Evolutionary conservation across 805 yeast species (phyloP), one percentile per base, ranked within the genome.

Genomic region (Tetrapisispora namnaoensis): DNA sequence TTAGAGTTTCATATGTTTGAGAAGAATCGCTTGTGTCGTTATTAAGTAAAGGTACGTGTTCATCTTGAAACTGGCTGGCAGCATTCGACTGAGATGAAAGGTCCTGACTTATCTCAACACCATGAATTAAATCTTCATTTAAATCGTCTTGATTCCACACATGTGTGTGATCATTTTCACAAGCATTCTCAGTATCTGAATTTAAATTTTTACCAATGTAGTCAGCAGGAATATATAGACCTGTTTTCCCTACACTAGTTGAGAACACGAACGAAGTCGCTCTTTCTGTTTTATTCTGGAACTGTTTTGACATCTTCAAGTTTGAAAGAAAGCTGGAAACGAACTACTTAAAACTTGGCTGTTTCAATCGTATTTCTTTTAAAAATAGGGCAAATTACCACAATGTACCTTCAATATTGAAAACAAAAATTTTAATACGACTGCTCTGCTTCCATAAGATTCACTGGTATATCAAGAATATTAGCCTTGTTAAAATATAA

Each of bases 191-290:
- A 4, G 32, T 22, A 10, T 45, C 48, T 18, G 18, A 14, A n/a
- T 27, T 35, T 6, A 30, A 22, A 5, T 46, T 28, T 4, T 18
- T 44, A 6, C 46, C 50, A 37, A 61, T 57, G 44, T 61, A 64
- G 49, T 65, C 69, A 2, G 60, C 52, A 3, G 69, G 67, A 11
- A 56, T 53, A 44, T 55, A 63, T 16, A 65, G 48, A 10, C 67
- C 68, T 14, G 61, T 61, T 47, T 63, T 65, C n/a, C 66, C 67
- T 17, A 51, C 55, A 54, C 66, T 61, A 7, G 62, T 60, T 5
- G 69, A 65, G 47, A 60, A 63, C 10, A 65, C 57, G 20, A 63
- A 55, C 6, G 68, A 63, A 1, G 68, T 60, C 20, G 65, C 58
- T 41, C 66, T 56, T 49, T 59, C 61, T 20, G 53, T 51, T 4